Percentiles rank a stretch among this genome's conserved stretches.
These are phyloP conservation scores for Penicillium cinerascens DNA, from an alignment of 495 filamentous ascomycete species.

Conservation along the genomic window DNA sequence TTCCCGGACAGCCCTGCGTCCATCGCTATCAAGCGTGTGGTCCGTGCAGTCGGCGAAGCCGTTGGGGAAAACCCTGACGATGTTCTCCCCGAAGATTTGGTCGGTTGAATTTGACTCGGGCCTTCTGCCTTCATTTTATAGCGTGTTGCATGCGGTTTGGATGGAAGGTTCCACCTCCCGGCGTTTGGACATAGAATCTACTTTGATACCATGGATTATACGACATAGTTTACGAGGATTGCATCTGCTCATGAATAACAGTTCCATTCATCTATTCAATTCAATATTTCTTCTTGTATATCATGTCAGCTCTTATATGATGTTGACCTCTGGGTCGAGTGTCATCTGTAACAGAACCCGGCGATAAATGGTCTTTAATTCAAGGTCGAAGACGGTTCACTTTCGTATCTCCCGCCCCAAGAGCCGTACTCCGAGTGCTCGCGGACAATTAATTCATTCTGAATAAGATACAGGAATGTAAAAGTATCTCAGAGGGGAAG, in stretches of 20 bases:
- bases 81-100: conserved; percentile 37
- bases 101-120: conserved; percentile 15
- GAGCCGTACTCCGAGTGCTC: conserved; percentile 43
- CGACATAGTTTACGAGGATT: conserved; percentile 4
- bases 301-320: not conserved
- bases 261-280: not conserved
- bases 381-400: conserved; percentile 1
- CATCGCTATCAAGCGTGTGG: conserved; percentile 69
- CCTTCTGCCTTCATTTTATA: conserved; percentile 2
- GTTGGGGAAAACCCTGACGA: conserved; percentile 54
- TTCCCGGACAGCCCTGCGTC: conserved; percentile 92
- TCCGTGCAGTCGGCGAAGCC: conserved; percentile 61
- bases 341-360: conserved; percentile 1
- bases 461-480: conserved; percentile 45
- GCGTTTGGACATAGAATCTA: conserved; percentile 17
- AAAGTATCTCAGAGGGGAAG: no score
- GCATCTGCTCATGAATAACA: not conserved
- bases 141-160: conserved; percentile 19
- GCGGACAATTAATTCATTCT: conserved; percentile 44
- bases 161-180: conserved; percentile 4
- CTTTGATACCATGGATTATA: conserved; percentile 16
- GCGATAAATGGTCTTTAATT: conserved; percentile 10
- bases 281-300: not conserved
- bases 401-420: conserved; percentile 46
- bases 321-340: not conserved